A percentile compares a stretch with the other conserved stretches of the same genome.
phyloP scores from a whole-genome alignment of 495 filamentous ascomycete species.

The Aspergillus bridgeri region DNA sequence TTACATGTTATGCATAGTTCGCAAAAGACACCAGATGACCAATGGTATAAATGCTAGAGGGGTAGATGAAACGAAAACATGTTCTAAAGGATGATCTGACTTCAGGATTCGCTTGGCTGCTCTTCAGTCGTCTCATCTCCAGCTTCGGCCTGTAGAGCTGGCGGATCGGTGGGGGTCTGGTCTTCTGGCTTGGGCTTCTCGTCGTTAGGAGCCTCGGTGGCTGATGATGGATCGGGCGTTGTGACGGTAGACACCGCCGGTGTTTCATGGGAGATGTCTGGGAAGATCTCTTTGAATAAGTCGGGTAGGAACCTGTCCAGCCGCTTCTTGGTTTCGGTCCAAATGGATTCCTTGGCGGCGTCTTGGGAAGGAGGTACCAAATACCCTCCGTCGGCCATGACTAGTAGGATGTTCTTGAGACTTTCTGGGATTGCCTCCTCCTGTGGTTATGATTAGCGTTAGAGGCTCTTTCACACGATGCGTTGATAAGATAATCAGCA shows the following conservation, averaged over 20 bases:
- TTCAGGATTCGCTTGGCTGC: neutral
- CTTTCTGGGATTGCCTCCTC: slow-evolving; percentile 95
- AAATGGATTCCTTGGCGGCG: slow-evolving; percentile 48
- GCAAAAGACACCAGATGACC: neutral
- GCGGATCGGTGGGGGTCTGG: slow-evolving; percentile 1
- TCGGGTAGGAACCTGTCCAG: slow-evolving; percentile 87
- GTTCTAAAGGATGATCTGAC: neutral
- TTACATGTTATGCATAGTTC: neutral
- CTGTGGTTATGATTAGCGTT: slow-evolving; percentile 34
- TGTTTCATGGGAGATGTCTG: slow-evolving; percentile 29
- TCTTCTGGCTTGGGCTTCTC: slow-evolving; percentile 5
- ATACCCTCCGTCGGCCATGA: slow-evolving; percentile 89
- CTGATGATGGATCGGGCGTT: slow-evolving; percentile 18
- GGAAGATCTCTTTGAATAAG: slow-evolving; percentile 55
- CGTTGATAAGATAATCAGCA: neutral
- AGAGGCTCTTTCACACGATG: neutral
- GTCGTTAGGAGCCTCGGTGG: neutral
- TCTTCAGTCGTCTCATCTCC: neutral
- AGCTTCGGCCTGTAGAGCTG: slow-evolving; percentile 1
- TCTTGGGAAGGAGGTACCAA: slow-evolving; percentile 62
- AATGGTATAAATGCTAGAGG: neutral
- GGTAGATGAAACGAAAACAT: neutral
- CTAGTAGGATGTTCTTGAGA: slow-evolving; percentile 92
- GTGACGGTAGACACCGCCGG: slow-evolving; percentile 19
- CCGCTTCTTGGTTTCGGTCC: slow-evolving; percentile 73